These are phyloP conservation scores for Leishmania lainsoni DNA, from an alignment of 208 protist species.

Conservation along the genomic window DNA sequence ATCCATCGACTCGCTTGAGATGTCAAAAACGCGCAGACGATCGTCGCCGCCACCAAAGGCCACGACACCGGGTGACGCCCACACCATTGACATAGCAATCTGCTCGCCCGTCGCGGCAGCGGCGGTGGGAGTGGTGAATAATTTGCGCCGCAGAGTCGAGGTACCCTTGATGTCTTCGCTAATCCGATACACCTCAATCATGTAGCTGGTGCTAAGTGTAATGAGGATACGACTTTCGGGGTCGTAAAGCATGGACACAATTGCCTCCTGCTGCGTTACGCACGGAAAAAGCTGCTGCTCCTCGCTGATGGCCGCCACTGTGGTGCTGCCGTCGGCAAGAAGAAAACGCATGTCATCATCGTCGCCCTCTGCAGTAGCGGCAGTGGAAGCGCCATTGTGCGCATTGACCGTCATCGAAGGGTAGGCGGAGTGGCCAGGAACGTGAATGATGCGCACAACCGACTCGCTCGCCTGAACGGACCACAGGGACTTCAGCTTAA, in stretches of 20 bases:
- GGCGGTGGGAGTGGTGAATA: constrained; percentile 47
- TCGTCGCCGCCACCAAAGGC: constrained; percentile 83
- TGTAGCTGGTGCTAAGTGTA: constrained; percentile 55
- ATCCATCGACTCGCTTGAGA: constrained; percentile 74
- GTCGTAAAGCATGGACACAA: constrained; percentile 75
- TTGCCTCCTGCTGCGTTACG: constrained; percentile 51
- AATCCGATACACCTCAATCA: constrained; percentile 72
- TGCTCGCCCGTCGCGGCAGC: constrained; percentile 35
- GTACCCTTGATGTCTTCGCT: constrained; percentile 48
- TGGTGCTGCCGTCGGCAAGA: constrained; percentile 46
- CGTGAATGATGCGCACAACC: constrained; percentile 52
- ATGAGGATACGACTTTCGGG: constrained; percentile 58
- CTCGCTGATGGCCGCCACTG: constrained; percentile 55
- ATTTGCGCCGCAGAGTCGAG: constrained; percentile 65
- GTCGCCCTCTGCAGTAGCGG: constrained; percentile 11
- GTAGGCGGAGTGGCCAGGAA: constrained; percentile 15
- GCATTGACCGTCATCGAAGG: constrained; percentile 2
- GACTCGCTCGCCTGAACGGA: constrained; percentile 53
- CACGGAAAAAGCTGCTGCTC: constrained; percentile 69
- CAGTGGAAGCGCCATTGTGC: neutral
- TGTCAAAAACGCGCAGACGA: constrained; percentile 82
- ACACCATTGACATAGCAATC: constrained; percentile 65
- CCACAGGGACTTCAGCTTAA: constrained; percentile 67
- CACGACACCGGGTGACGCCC: constrained; percentile 67
- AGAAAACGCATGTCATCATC: constrained; percentile 82